Conservation (phyloP, 176 grass and related monocot species). For the Saccharum spontaneum region DNA sequence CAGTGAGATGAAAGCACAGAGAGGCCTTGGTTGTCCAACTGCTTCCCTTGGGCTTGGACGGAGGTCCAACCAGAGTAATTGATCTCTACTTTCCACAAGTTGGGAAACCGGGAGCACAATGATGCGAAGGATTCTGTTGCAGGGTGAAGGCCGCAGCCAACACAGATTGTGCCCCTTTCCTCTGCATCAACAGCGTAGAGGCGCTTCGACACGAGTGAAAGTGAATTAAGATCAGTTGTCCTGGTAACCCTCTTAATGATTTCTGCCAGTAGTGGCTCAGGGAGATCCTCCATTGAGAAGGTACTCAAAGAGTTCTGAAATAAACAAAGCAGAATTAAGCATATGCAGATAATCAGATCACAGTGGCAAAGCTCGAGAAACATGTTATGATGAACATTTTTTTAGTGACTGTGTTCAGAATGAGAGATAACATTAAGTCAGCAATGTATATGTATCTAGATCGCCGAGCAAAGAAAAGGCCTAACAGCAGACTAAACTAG, state of each 20-base stretch:
- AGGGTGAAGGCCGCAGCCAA: conserved; percentile 45
- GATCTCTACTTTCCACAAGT: conserved; percentile 71
- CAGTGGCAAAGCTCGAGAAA: background rate
- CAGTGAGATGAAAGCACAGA: conserved; percentile 51
- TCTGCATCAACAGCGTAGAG: conserved; percentile 40
- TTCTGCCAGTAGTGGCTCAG: conserved; percentile 40
- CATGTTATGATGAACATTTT: background rate
- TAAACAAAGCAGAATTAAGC: background rate
- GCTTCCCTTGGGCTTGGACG: conserved; percentile 21
- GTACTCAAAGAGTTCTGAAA: background rate
- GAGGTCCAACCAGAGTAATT: conserved; percentile 62
- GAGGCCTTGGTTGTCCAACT: conserved; percentile 57
- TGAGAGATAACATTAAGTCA: background rate
- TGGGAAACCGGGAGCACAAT: conserved; percentile 48
- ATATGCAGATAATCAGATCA: background rate
- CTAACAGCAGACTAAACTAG: background rate
- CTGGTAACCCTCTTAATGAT: conserved; percentile 52
- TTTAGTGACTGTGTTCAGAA: background rate
- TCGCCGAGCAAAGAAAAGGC: background rate
- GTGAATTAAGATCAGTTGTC: conserved; percentile 51
- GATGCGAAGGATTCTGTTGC: conserved; percentile 44
- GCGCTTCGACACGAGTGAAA: conserved; percentile 49
- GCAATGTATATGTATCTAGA: background rate
- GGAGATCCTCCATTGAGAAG: conserved; percentile 50
- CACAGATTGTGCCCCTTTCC: conserved; percentile 33